Evolutionary conservation across 2,329 filamentous ascomycete genomes (phyloP), one percentile per base, ranked within the genome.

Genomic region (Plectosphaerella cucumerina): DNA sequence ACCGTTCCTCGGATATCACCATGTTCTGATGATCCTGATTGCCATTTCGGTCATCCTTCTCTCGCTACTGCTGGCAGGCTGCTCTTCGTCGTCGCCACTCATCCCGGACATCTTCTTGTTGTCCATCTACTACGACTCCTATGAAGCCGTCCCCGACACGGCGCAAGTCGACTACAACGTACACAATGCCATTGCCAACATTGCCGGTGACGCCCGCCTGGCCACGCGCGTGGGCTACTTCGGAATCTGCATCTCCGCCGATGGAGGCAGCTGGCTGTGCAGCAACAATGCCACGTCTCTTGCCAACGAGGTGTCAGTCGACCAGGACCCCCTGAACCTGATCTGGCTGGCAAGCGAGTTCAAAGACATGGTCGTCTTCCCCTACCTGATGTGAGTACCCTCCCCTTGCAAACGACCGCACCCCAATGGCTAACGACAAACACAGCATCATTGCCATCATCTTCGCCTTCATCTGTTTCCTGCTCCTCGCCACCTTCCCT

Each of bases 351-450:
- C 94, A 21, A 86, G 87, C 60, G 96, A 96, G 59, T 99, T 99
- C 75, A 97, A 97, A 71, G 91, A 97, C 70, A 93, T 92, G 72
- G 94, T 99, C 67, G 93, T 99, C 43, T 99, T 99, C 67, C 94
- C 94, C 10, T 99, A 97, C 65, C 75, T 99, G 18, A 86, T 99
- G 88, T 94, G 70, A 76, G 89, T 76, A 8, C 11, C 9, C 26
- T n/a, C 14, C 33, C 20, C 20, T n/a, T n/a, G 9, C 5, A 42
- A 6, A 23, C 23, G 12, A 21, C 15, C 22, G 22, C 11, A 43
- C 51, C 34, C 43, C 22, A 31, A 17, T 8, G 15, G 44, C 60
- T 61, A 50, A 61, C 21, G 20, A 42, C 5, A 18, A 6, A 6
- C 17, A 23, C 59, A 94, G 90, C 57, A 99, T 99, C 75, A 92